These are phyloP conservation scores for Arthonia radiata DNA, from an alignment of 495 filamentous ascomycete species.

Conservation along the genomic window DNA sequence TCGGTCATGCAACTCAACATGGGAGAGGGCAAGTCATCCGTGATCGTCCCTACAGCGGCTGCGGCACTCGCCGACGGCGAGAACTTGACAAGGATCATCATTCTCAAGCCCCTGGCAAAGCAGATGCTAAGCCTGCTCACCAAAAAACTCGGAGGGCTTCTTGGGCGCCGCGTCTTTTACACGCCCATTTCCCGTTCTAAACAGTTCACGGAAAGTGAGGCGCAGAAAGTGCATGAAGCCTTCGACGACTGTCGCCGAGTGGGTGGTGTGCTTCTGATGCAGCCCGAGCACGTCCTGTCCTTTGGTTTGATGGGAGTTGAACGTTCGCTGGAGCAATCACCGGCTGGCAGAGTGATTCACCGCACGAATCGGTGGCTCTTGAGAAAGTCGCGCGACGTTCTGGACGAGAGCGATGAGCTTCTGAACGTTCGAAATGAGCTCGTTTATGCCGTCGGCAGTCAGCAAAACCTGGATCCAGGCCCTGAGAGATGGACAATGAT, in stretches of 20 bases:
- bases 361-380: conserved; percentile 19
- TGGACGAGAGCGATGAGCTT: conserved; percentile 45
- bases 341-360: conserved; percentile 12
- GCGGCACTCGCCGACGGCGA: conserved; percentile 25
- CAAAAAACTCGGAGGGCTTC: conserved; percentile 31
- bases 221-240: conserved; percentile 13
- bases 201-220: conserved; percentile 9
- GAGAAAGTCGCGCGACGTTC: conserved; percentile 21
- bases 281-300: conserved; percentile 48
- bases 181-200: conserved; percentile 36
- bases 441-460: conserved; percentile 41
- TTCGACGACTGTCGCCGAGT: conserved; percentile 20
- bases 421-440: conserved; percentile 34
- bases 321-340: conserved; percentile 10
- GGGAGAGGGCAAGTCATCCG: conserved; percentile 49
- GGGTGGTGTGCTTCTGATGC: conserved; percentile 30
- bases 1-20: conserved; percentile 47
- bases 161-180: conserved; percentile 30
- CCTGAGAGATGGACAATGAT: conserved; percentile 34
- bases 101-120: conserved; percentile 32
- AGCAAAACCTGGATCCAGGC: conserved; percentile 26
- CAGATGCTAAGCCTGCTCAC: conserved; percentile 40
- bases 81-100: conserved; percentile 30
- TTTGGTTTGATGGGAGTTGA: conserved; percentile 43
- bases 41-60: conserved; percentile 41